Evolutionary conservation across 768 basidiomycete species (phyloP), one percentile per base, ranked within the genome.

Genomic region (Kwoniella pini): DNA sequence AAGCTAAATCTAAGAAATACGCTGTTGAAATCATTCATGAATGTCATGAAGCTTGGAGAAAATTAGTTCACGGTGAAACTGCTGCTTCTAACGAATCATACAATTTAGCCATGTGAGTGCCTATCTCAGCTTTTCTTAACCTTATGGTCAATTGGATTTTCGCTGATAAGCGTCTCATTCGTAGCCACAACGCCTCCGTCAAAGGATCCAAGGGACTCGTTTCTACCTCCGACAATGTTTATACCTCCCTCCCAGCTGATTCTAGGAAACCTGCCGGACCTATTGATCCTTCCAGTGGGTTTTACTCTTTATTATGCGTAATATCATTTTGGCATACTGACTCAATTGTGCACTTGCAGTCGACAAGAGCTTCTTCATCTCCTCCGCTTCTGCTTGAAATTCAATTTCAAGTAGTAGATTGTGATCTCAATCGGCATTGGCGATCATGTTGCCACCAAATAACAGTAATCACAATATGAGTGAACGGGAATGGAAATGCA

Each of bases 1-100:
- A 99, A 82, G 95, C 95, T 67, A 99, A 98, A 84, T 96, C 96
- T 84, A 96, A 95, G 85, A 96, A 95, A 80, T 99, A 98, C 78
- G 96, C 96, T 30, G 91, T 90, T 54, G 95, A 98, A 81, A 96
- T 98, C 82, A 89, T 99, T 77, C 94, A 96, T 80, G 96, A 99
- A 79, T 94, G 91, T 81, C 88, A 98, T 78, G 96, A 98, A 80
- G 90, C 96, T 36, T 99, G 96, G 96, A 90, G 92, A 74, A 90
- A 90, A 75, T 85, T 99, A 70, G 84, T 93, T 79, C 81, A 81
- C 53, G 91, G 93, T 64, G 89, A 96, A 67, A 56, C 72, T 39
- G 85, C 87, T 40, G 85, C 88, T 63, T 88, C 87, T 81, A 88
- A 87, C 17, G 64, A 85, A 45, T 77, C 80, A 44, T 88, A 88